Percentiles rank a stretch among this genome's conserved stretches.
Conservation (phyloP, 306 rosid genomes). For the Cicer arietinum region DNA sequence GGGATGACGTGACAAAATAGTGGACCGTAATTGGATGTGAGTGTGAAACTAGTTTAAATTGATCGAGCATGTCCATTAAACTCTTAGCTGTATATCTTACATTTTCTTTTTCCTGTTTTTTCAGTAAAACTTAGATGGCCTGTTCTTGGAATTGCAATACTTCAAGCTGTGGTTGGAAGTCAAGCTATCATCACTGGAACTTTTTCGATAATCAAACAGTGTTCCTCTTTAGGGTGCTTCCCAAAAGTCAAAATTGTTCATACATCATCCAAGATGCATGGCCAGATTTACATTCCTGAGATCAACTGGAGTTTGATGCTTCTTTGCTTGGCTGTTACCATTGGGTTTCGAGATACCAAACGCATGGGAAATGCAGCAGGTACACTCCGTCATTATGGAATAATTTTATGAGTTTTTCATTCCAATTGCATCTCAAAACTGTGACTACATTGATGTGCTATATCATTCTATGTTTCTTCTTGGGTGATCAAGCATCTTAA, state of each 20-base stretch:
- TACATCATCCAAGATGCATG: conserved; percentile 86
- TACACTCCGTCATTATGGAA: conserved; percentile 44
- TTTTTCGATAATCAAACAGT: conserved; percentile 93
- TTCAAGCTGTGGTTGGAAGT: conserved; percentile 97
- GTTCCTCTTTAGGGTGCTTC: conserved; percentile 88
- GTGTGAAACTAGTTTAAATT: too few relatives aligned
- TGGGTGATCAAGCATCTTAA: conserved; percentile 7
- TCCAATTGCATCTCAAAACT: conserved; percentile 6
- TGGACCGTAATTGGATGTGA: too few relatives aligned
- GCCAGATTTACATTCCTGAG: conserved; percentile 96
- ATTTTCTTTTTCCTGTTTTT: conserved; percentile 14
- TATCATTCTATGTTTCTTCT: background rate
- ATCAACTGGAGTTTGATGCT: conserved; percentile 92
- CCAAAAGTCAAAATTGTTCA: conserved; percentile 88
- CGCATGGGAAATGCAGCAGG: conserved; percentile 98
- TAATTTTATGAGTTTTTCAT: conserved; percentile 16
- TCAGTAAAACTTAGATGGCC: conserved; percentile 87
- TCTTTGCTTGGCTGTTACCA: conserved; percentile 81
- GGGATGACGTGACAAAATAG: too few relatives aligned
- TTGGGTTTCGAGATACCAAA: conserved; percentile 94
- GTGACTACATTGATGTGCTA: background rate
- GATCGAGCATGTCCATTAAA: too few relatives aligned
- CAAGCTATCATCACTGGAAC: conserved; percentile 97
- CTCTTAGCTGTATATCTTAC: conserved; percentile 37
- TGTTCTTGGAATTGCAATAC: conserved; percentile 89